Evolutionary conservation across 176 grass and related monocot genomes (phyloP), one percentile per base, ranked within the genome.

Genomic region (Triticum urartu): DNA sequence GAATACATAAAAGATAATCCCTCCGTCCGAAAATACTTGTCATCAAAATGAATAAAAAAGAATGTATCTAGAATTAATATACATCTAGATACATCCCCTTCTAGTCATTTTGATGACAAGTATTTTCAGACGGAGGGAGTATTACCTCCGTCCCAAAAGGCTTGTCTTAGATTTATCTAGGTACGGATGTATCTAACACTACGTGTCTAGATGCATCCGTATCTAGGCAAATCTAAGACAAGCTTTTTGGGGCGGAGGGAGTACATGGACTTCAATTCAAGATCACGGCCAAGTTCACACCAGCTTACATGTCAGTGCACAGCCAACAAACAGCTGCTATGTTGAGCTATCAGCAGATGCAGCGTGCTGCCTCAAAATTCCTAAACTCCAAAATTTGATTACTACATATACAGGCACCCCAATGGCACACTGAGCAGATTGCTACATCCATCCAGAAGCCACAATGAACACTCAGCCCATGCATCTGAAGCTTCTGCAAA

Each of bases 261-360:
- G 42, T 56, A 7, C 52, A 47, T 61, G 15, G 65, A 56, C 10
- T 40, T 30, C 1, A 12, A 17, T 32, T 84, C 10, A 80, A 80
- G 40, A 81, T 63, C 21, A 58, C n/a, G 33, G 2, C 22, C 21
- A 73, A 83, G 42, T 54, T 67, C 5, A 1, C 83, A 25, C 73
- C 7, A 40, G 25, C 2, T 90, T 82, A 82, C 74, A 79, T 67
- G 74, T 79, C 4, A 67, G 78, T 74, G 32, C 75, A 25, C 26
- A 79, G 25, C 65, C 9, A 79, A 66, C 18, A 18, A 83, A 9
- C 42, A 78, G 63, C 18, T 52, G 42, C 14, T 30, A 26, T 68
- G 21, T 30, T 26, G 5, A 75, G 22, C 8, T 21, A 42, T 34
- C 36, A 38, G 38, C n/a, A 81, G 30, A 90, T 65, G 54, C 34